Evolutionary conservation across 495 filamentous ascomycete species (phyloP).

Genomic region (Xylaria intraflava): DNA sequence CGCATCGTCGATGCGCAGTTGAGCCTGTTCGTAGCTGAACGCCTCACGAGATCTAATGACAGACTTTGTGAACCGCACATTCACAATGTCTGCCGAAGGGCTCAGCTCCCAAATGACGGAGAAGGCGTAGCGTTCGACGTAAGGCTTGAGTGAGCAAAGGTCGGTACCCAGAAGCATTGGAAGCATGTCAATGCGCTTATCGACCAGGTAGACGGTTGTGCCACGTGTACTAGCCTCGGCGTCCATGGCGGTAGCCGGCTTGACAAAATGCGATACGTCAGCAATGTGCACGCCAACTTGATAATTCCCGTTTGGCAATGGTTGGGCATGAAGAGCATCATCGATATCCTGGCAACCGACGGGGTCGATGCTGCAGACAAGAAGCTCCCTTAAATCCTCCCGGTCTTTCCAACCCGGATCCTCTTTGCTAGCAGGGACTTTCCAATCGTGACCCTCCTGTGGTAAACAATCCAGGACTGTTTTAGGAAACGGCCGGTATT

Average conservation of each 20-base stretch:
- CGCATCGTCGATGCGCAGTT: constrained; percentile 82
- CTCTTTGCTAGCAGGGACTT: constrained; percentile 65
- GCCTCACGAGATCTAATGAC: constrained; percentile 97
- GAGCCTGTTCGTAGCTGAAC: constrained; percentile 95
- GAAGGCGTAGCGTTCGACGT: constrained; percentile 95
- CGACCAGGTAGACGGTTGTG: constrained; percentile 94
- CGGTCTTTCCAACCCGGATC: constrained; percentile 81
- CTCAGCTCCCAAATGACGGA: constrained; percentile 92
- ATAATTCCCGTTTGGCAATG: constrained; percentile 84
- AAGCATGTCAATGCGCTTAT: constrained; percentile 99
- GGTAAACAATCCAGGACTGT: constrained; percentile 90
- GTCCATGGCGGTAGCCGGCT: constrained; percentile 96
- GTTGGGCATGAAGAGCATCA: constrained; percentile 84
- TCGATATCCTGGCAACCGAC: constrained; percentile 97
- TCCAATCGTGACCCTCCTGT: constrained; percentile 88
- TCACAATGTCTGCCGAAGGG: constrained; percentile 75
- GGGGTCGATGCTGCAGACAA: constrained; percentile 96
- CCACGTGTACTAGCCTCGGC: constrained; percentile 85
- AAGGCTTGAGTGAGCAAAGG: constrained; percentile 92
- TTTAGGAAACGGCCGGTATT: constrained; percentile 95
- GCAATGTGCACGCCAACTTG: constrained; percentile 99
- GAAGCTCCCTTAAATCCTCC: constrained; percentile 72
- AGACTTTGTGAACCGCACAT: constrained; percentile 82
- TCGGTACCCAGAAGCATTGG: constrained; percentile 93
- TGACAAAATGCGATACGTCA: constrained; percentile 97